Percentiles rank a stretch among this genome's conserved stretches.
Conservation (phyloP, 148 eudicot species). For the Silene uniflora region DNA sequence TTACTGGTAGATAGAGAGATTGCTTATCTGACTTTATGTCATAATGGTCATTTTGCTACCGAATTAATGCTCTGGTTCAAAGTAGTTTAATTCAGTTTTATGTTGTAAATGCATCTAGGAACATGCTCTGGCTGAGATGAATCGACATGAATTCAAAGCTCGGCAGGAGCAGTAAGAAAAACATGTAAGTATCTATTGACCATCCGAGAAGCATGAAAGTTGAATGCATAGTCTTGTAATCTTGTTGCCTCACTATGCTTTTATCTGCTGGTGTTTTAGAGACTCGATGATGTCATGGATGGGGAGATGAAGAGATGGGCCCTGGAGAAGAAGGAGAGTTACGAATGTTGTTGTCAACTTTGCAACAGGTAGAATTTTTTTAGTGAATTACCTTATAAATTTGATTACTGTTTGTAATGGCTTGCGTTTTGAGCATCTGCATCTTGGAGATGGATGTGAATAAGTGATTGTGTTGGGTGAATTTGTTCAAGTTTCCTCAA, state of each 20-base stretch:
- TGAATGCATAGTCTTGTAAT: too few relatives aligned
- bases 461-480: background rate
- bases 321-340: constrained; percentile 89
- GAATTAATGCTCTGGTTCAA: background rate
- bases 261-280: too few relatives aligned
- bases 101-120: constrained; percentile 36
- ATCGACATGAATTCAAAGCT: constrained; percentile 69
- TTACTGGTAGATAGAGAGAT: background rate
- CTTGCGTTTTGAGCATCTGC: background rate
- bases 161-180: too few relatives aligned
- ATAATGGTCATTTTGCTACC: background rate
- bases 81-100: constrained; percentile 5
- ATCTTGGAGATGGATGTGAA: background rate
- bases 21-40: background rate
- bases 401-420: background rate
- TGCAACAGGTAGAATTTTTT: constrained; percentile 45
- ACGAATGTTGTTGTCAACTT: constrained; percentile 63
- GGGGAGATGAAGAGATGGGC: constrained; percentile 69
- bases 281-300: constrained; percentile 60
- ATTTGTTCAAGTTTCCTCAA: background rate
- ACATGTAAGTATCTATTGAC: too few relatives aligned
- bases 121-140: constrained; percentile 66
- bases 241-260: too few relatives aligned
- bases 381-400: background rate
- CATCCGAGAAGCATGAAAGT: too few relatives aligned